Evolutionary conservation across 441 rosid species (phyloP), one percentile per base, ranked within the genome.

Genomic region (Macaranga tanarius): DNA sequence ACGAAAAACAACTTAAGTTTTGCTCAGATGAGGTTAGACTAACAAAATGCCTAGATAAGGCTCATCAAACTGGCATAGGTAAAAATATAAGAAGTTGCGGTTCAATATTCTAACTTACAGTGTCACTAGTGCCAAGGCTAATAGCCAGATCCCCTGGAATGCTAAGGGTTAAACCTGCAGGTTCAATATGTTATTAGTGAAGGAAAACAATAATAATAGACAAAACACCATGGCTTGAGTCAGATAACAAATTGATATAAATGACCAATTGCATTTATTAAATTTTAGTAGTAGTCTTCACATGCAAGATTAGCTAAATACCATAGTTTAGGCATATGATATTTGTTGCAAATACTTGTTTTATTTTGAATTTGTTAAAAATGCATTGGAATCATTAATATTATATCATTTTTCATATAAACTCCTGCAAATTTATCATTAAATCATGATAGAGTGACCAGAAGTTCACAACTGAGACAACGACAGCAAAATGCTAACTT

Each of bases 121-220:
- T 89, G 80, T 92, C 99, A 69, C 97, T 94, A 38, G 97, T 92
- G 77, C 97, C 99, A 51, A 94, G 89, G 84, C 99, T 94, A 74
- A 90, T 87, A 25, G 97, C 97, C 65, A 94, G 65, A 81, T 92
- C 99, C 65, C 99, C 97, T 12, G 99, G 92, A 70, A 82, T 81
- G 81, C 90, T 92, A 22, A 92, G 85, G 62, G 97, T 89, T 78
- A 92, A 82, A 76, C 99, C 97, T 93, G 88, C 79, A 85, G 26
- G 70, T 71, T 65, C 38, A 72, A 77, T 23, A 45, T 26, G 16
- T 42, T 75, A 13, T 60, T 62, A 22, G 28, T 63, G 67, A 60
- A 54, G 59, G 66, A 79, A 62, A 47, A 13, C 38, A 47, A 10
- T 63, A 12, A 48, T 31, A 64, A 63, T 47, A 4, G 56, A 34